These are phyloP conservation scores for Ogataea corticis DNA, from an alignment of 805 yeast species.

Conservation along the genomic window DNA sequence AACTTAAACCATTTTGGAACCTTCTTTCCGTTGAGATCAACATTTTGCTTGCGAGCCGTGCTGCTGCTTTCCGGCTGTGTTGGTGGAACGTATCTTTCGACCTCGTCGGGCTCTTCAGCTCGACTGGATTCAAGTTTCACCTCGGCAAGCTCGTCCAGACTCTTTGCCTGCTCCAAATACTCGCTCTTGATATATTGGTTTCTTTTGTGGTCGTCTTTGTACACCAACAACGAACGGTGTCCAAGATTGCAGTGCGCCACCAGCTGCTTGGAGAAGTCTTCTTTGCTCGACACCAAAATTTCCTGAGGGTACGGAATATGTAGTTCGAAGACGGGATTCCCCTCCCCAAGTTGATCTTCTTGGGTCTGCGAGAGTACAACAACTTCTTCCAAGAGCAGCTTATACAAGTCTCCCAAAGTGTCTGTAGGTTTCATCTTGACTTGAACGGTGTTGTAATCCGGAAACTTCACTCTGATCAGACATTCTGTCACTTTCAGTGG, in stretches of 20 bases:
- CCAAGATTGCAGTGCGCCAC: constrained; percentile 44
- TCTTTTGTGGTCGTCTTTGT: constrained; percentile 20
- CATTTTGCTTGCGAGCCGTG: neutral
- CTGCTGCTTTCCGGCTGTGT: neutral
- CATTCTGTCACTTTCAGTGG: constrained; percentile 34
- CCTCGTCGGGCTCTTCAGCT: neutral
- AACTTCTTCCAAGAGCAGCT: constrained; percentile 26
- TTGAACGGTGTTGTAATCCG: constrained; percentile 55
- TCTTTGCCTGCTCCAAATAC: constrained; percentile 25
- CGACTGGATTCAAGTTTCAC: constrained; percentile 22
- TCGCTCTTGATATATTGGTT: constrained; percentile 27
- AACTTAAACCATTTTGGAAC: constrained; percentile 38
- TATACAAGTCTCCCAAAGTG: constrained; percentile 31
- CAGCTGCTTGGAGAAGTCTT: constrained; percentile 32
- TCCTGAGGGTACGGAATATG: constrained; percentile 50
- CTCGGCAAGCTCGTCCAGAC: constrained; percentile 28
- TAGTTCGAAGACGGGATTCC: constrained; percentile 32
- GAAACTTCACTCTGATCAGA: constrained; percentile 53
- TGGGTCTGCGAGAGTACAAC: constrained; percentile 35
- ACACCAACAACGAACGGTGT: constrained; percentile 30
- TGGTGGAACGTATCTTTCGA: constrained; percentile 6
- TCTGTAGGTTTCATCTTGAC: constrained; percentile 48
- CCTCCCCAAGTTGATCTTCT: constrained; percentile 23
- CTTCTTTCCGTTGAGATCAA: constrained; percentile 6
- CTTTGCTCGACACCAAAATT: constrained; percentile 24